Percentiles rank a stretch among this genome's conserved stretches.
Conservation (phyloP, 129 eudicot genomes). For the Chrysanthemum seticuspe region DNA sequence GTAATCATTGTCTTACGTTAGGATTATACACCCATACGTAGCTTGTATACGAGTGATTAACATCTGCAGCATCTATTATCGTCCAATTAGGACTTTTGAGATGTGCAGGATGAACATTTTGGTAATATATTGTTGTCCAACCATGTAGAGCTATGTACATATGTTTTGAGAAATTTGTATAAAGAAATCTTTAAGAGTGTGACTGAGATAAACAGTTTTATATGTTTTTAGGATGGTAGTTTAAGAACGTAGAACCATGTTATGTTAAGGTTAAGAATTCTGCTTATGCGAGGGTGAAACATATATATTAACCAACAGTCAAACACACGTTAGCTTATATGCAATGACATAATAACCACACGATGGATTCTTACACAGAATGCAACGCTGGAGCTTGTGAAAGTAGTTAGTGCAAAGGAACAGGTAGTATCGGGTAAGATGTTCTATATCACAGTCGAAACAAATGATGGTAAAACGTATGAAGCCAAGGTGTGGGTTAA, state of each 20-base stretch:
- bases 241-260: too few relatives aligned
- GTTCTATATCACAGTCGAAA: constrained; percentile 67
- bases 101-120: background rate
- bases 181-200: background rate
- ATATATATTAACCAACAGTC: background rate
- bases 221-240: too few relatives aligned
- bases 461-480: constrained; percentile 56
- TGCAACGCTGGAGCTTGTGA: constrained; percentile 57
- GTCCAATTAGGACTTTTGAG: too few relatives aligned
- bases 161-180: background rate
- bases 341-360: background rate
- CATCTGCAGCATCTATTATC: too few relatives aligned
- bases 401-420: constrained; percentile 54
- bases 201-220: background rate
- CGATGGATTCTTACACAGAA: constrained; percentile 40
- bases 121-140: background rate
- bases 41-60: too few relatives aligned
- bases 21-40: background rate
- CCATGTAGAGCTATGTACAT: background rate
- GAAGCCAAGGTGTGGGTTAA: constrained; percentile 86
- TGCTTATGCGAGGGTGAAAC: too few relatives aligned
- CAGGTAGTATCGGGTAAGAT: constrained; percentile 64
- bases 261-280: too few relatives aligned
- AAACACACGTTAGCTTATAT: background rate
- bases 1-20: background rate